These are phyloP conservation scores for Pinus taeda DNA, from an alignment of 75 land plant species.

Conservation along the genomic window DNA sequence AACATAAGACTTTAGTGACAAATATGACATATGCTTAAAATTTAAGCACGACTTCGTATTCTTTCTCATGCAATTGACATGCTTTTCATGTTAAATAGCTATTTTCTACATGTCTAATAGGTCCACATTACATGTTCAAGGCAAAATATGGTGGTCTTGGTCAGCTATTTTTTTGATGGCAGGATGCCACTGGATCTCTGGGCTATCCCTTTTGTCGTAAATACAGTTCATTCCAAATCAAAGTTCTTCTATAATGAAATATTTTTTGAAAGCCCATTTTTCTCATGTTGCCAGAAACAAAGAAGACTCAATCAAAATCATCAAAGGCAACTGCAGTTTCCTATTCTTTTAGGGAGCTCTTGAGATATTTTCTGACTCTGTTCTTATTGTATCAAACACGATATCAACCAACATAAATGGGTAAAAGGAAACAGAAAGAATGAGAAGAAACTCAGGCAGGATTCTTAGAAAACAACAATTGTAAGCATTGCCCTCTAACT, in stretches of 20 bases:
- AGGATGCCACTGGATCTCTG: neutral
- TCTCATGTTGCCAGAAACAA: neutral
- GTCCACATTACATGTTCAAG: neutral
- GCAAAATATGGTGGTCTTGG: neutral
- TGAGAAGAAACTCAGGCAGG: neutral
- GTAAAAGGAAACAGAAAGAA: slow-evolving; percentile 4
- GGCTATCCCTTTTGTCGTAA: neutral
- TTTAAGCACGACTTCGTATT: neutral
- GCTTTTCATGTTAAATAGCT: neutral
- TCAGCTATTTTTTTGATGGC: neutral
- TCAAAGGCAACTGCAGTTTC: neutral
- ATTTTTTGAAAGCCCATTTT: neutral
- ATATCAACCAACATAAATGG: neutral
- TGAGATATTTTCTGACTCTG: neutral
- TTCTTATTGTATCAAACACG: neutral
- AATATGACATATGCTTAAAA: neutral
- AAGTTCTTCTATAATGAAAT: neutral
- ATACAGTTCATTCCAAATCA: slow-evolving; percentile 3
- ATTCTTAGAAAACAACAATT: neutral
- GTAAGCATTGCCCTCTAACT: neutral
- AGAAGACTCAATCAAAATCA: neutral
- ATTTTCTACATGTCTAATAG: neutral
- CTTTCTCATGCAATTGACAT: neutral
- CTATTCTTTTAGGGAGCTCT: neutral
- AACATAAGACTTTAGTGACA: neutral